Conservation (phyloP, 345 rosid species). For the Linum usitatissimum region DNA sequence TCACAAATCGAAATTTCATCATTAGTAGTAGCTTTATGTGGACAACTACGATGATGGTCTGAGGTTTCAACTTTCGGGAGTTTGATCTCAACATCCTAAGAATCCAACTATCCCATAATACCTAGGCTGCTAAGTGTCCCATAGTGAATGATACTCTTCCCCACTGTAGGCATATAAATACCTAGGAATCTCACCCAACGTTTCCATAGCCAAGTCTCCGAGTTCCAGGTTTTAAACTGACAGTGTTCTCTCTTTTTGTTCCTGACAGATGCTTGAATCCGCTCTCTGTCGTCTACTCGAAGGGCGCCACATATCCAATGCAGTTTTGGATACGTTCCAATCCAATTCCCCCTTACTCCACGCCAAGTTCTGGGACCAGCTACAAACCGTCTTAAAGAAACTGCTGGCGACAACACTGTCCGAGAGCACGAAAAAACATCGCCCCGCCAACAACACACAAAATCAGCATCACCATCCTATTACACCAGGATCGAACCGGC, state of each 20-base stretch:
- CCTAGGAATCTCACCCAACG: too few species aligned
- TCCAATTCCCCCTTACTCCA: slow-evolving; percentile 36
- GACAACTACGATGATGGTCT: background rate
- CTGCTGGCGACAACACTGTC: slow-evolving; percentile 42
- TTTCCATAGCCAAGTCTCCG: too few species aligned
- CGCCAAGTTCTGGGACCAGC: slow-evolving; percentile 57
- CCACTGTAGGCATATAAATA: too few species aligned
- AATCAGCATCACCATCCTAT: too few species aligned
- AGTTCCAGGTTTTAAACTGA: too few species aligned
- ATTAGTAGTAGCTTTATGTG: background rate
- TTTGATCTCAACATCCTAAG: too few species aligned
- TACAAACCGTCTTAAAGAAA: slow-evolving; percentile 59
- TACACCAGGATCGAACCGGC: too few species aligned
- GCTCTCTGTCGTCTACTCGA: slow-evolving; percentile 60
- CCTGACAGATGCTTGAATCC: slow-evolving; percentile 63
- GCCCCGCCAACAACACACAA: slow-evolving; percentile 15
- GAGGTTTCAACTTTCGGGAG: too few species aligned
- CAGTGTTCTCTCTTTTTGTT: slow-evolving; percentile 10
- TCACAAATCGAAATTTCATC: too few species aligned
- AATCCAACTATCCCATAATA: too few species aligned
- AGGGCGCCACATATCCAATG: slow-evolving; percentile 39
- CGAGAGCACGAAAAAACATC: slow-evolving; percentile 25
- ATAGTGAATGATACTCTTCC: too few species aligned
- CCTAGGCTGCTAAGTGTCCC: too few species aligned
- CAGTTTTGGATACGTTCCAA: slow-evolving; percentile 23